These are phyloP conservation scores for Phytomonas francai DNA, from an alignment of 208 protist species.

Conservation along the genomic window DNA sequence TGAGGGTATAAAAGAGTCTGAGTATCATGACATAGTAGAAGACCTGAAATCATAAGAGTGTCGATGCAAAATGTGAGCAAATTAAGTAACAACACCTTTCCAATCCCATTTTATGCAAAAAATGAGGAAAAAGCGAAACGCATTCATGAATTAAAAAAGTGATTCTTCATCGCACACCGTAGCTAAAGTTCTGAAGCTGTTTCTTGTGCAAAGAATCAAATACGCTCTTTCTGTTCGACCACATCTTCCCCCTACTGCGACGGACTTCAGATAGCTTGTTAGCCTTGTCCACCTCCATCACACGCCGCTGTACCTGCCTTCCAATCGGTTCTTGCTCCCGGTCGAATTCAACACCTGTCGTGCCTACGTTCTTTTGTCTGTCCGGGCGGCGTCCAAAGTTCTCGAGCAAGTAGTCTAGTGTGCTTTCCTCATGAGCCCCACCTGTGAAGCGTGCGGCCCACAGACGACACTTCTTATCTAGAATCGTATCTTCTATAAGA, in stretches of 20 bases:
- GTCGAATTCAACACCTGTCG: slow-evolving; percentile 83
- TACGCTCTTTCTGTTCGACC: slow-evolving; percentile 77
- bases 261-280: slow-evolving; percentile 70
- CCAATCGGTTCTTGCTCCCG: slow-evolving; percentile 89
- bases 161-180: slow-evolving; percentile 45
- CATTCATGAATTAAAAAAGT: background rate
- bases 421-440: slow-evolving; percentile 78
- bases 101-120: background rate
- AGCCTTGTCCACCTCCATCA: slow-evolving; percentile 78
- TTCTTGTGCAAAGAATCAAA: slow-evolving; percentile 83
- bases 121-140: too few species aligned
- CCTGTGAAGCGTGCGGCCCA: slow-evolving; percentile 81
- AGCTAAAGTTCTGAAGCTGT: slow-evolving; percentile 80
- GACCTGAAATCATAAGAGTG: background rate
- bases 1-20: background rate
- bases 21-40: background rate
- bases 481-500: slow-evolving; percentile 70
- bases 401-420: slow-evolving; percentile 85
- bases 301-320: slow-evolving; percentile 80
- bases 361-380: slow-evolving; percentile 50
- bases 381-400: slow-evolving; percentile 83
- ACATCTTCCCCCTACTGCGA: slow-evolving; percentile 69
- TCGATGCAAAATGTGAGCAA: background rate
- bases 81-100: background rate
- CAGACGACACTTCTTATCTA: slow-evolving; percentile 70